Base-by-base conservation (phyloP, 1,284 basidiomycete species). In the Golubevia sp. region DNA sequence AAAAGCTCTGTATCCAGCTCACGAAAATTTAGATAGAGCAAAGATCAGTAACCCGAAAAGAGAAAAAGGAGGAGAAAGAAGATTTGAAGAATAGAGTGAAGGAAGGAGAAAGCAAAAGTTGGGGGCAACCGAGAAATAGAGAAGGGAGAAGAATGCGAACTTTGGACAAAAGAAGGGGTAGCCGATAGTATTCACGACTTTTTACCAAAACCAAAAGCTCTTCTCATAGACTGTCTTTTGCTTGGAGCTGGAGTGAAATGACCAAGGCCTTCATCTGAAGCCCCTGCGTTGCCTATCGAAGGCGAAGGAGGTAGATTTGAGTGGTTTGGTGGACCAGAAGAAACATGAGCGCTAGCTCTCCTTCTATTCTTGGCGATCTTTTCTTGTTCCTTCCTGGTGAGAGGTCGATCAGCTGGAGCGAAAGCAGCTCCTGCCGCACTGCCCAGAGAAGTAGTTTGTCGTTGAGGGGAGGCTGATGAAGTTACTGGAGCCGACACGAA, bases 331-430 rank as follows among this genome's bases (percentile, higher is more conserved):
- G 38, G 38, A 44, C 18, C 18, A 18, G 38, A 44, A 44, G 38
- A 44, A 18, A 18, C 11, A 44, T 44, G 38, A 44, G 34, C 24
- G 56, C 53, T 49, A 26, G 56, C 64, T 23, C 74, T 54, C 11
- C 74, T 56, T 25, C 59, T 55, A 11, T 64, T 63, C 52, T 67
- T 71, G 11, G 60, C 63, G 34, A 67, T 58, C 21, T 61, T 18
- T 25, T 75, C 68, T n/a, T 67, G 70, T 13, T 74, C 65, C 27
- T 73, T 76, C 30, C 70, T 67, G 11, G 70, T 64, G 15, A 75
- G 26, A 13, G 72, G 55, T 21, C 68, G 38, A 26, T 70, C 74
- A 13, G 72, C 66, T 2, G 74, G 66, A 15, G 74, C 62, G 20
- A 70, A 76, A 2, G 64, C 55, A 18, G 60, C 53, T 21, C 67